Evolutionary conservation across 2,329 filamentous ascomycete species (phyloP).

Genomic region (Aspergillus pseudonomiae): DNA sequence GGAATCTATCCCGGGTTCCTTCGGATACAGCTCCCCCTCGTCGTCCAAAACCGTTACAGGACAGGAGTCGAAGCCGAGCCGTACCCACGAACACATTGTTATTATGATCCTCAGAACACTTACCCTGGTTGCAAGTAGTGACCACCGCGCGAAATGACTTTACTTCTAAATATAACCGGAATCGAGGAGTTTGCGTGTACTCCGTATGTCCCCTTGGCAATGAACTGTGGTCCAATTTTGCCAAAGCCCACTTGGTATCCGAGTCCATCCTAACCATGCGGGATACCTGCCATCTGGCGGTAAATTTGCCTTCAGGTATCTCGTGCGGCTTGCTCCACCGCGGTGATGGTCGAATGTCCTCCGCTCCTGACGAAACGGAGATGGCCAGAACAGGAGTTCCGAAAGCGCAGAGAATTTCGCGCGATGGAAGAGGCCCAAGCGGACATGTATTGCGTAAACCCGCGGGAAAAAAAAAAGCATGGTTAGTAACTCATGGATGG

Average conservation of each 20-base stretch:
- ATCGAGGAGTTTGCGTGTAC: neutral
- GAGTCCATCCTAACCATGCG: neutral
- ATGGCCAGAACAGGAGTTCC: constrained; percentile 14
- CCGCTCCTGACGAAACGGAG: constrained; percentile 1
- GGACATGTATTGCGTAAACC: constrained; percentile 19
- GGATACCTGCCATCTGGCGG: constrained; percentile 1
- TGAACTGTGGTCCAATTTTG: neutral
- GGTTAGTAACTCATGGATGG: neutral
- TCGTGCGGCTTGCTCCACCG: neutral
- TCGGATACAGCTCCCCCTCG: neutral
- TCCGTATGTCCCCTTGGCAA: neutral
- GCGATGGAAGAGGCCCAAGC: constrained; percentile 15
- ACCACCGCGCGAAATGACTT: neutral
- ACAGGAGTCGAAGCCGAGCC: neutral
- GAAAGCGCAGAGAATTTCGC: constrained; percentile 9
- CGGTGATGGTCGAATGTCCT: neutral
- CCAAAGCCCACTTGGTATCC: neutral
- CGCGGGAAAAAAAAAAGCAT: neutral
- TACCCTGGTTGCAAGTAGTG: neutral
- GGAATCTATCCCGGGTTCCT: neutral
- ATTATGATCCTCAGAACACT: constrained; percentile 4
- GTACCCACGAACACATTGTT: neutral
- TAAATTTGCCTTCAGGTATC: neutral
- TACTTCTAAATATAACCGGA: neutral
- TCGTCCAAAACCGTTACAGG: neutral